Evolutionary conservation across 2,329 filamentous ascomycete genomes (phyloP), one percentile per base, ranked within the genome.

Genomic region (Colletotrichum chrysophilum): DNA sequence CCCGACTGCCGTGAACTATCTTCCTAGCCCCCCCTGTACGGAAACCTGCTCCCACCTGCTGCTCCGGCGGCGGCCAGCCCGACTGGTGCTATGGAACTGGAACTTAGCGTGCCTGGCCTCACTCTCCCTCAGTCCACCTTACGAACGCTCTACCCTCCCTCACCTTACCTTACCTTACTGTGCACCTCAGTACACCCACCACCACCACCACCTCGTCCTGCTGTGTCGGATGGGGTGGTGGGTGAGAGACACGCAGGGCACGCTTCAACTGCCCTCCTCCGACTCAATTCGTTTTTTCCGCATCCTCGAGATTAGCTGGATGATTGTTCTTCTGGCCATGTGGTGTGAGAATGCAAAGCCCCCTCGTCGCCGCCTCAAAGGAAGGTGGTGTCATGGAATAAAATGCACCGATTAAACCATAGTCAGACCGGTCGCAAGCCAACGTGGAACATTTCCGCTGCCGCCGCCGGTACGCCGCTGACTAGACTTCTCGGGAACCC

Each of bases 21-120:
- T 36, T 43, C 52, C 56, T 64, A 66, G 70, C 52, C 52, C 55
- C 55, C 43, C 38, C 38, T 75, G 72, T 61, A 66, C 36, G 56
- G 62, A 72, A 72, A 75, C 69, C 38, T 75, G 69, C 72, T 67
- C 71, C 28, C 67, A 74, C 67, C 26, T 60, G 61, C 28, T 71
- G 30, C 73, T 75, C 62, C 69, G 56, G 62, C 68, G 32, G 67
- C 69, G 73, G 73, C 62, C 69, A 68, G 73, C 70, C 62, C 69
- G 69, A 68, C 62, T 24, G 32, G 52, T 56, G 38, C 38, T 43
- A n/a, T 43, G 38, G 38, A n/a, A 43, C 38, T 43, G 38, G 38
- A 43, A 67, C 56, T 21, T 67, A 58, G n/a, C n/a, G 32, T 60
- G 56, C 56, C 56, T 30, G 32, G 38, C 38, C 38, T 43, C 36